Conservation (phyloP, 2,329 filamentous ascomycete species). For the Fusarium longipes region DNA sequence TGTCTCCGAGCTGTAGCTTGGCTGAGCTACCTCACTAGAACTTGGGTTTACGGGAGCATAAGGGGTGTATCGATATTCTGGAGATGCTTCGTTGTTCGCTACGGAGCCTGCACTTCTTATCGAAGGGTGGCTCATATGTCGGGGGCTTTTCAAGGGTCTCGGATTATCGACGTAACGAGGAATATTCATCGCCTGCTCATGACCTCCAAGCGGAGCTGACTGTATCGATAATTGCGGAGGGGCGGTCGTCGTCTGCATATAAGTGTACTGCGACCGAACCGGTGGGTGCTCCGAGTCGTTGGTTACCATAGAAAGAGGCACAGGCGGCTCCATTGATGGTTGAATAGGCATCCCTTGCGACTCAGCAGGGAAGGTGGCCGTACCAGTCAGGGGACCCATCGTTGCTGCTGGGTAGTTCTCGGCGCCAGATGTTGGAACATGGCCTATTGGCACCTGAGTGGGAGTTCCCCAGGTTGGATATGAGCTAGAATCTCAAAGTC, state of each 20-base stretch:
- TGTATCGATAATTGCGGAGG: conserved; percentile 62
- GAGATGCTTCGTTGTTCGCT: conserved; percentile 60
- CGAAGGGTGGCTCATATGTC: conserved; percentile 65
- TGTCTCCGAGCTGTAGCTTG: conserved; percentile 49
- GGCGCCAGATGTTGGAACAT: conserved; percentile 60
- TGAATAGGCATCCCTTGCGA: conserved; percentile 65
- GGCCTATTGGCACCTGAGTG: conserved; percentile 58
- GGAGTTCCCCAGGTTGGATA: conserved; percentile 66
- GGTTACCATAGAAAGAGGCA: conserved; percentile 62
- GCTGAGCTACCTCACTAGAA: conserved; percentile 49
- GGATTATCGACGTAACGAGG: conserved; percentile 69
- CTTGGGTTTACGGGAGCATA: conserved; percentile 48
- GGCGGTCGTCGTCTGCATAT: conserved; percentile 62
- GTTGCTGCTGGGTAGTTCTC: conserved; percentile 62
- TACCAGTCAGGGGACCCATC: conserved; percentile 62
- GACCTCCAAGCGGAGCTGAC: conserved; percentile 49
- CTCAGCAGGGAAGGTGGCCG: conserved; percentile 61
- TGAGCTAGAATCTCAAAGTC: conserved; percentile 59
- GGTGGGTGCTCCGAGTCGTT: conserved; percentile 60
- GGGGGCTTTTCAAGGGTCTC: conserved; percentile 67
- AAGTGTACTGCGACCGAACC: conserved; percentile 67
- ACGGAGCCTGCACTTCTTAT: conserved; percentile 63
- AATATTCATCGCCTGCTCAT: conserved; percentile 62
- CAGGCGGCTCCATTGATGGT: conserved; percentile 63
- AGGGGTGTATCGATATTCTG: conserved; percentile 68